phyloP scores from a whole-genome alignment of 257 asterid genomes.

The Ehretia macrophylla region DNA sequence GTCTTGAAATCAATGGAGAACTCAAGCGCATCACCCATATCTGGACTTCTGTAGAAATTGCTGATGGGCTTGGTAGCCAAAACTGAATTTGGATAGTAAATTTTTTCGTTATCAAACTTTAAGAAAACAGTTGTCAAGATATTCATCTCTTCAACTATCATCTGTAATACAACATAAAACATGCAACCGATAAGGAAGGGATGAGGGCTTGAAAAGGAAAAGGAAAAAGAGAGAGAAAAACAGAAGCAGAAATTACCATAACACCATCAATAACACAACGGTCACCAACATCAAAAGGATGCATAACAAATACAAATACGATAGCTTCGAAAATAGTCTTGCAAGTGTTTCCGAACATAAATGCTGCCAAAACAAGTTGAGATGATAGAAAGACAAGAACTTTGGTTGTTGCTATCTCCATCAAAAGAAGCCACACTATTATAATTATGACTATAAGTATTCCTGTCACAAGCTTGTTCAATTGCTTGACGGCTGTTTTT shows the following conservation, averaged over 20 bases:
- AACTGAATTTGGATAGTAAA: constrained; percentile 75
- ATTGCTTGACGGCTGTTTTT: constrained; percentile 72
- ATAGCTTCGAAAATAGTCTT: constrained; percentile 79
- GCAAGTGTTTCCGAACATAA: constrained; percentile 91
- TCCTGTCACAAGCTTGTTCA: constrained; percentile 52
- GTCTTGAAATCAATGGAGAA: constrained; percentile 78
- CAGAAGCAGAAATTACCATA: constrained; percentile 44
- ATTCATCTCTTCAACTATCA: constrained; percentile 91
- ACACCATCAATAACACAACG: constrained; percentile 77
- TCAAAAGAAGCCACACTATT: constrained; percentile 73
- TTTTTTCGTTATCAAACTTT: constrained; percentile 56
- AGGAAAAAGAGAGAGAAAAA: neutral
- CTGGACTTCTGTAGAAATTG: constrained; percentile 90
- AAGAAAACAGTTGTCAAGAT: constrained; percentile 68
- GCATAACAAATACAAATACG: constrained; percentile 79
- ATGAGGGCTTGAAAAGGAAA: neutral
- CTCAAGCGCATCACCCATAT: constrained; percentile 74
- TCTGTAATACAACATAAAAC: constrained; percentile 28
- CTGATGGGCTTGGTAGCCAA: constrained; percentile 77
- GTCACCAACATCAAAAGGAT: constrained; percentile 90
- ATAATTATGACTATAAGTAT: constrained; percentile 44
- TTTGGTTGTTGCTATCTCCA: constrained; percentile 74
- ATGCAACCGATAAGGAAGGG: constrained; percentile 5
- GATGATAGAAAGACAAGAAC: constrained; percentile 70
- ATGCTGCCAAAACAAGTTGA: constrained; percentile 72